Conservation (phyloP, 2,329 filamentous ascomycete species). For the Apiospora rasikravindrae region DNA sequence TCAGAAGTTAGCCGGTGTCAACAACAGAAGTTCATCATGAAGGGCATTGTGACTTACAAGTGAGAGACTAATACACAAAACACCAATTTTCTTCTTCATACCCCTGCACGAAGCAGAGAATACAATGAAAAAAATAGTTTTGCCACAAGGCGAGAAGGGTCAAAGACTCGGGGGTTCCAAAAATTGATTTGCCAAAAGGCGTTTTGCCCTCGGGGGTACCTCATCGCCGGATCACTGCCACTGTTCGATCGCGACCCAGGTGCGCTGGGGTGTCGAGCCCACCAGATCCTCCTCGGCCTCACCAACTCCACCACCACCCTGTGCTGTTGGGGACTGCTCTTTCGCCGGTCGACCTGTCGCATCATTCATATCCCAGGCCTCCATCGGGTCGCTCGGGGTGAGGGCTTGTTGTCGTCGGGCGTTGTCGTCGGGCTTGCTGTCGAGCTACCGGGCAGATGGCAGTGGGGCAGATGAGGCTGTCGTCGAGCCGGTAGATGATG, state of each 20-base stretch:
- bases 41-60: background rate
- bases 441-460: background rate
- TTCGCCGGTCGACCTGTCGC: background rate
- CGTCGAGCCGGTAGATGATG: background rate
- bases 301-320: background rate
- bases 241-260: background rate
- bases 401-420: background rate
- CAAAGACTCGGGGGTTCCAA: background rate
- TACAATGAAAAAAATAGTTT: background rate
- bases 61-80: background rate
- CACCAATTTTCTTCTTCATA: background rate
- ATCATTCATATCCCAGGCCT: slow-evolving; percentile 3
- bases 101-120: background rate
- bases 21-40: background rate
- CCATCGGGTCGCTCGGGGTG: background rate
- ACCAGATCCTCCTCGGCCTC: background rate
- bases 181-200: background rate
- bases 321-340: slow-evolving; percentile 7
- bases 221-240: background rate
- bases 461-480: background rate
- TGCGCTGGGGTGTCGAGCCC: background rate
- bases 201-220: background rate
- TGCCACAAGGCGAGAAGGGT: background rate
- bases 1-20: background rate
- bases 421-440: slow-evolving; percentile 1